Evolutionary conservation across 257 asterid genomes (phyloP), one percentile per base, ranked within the genome.

Genomic region (Leonotis leonurus): DNA sequence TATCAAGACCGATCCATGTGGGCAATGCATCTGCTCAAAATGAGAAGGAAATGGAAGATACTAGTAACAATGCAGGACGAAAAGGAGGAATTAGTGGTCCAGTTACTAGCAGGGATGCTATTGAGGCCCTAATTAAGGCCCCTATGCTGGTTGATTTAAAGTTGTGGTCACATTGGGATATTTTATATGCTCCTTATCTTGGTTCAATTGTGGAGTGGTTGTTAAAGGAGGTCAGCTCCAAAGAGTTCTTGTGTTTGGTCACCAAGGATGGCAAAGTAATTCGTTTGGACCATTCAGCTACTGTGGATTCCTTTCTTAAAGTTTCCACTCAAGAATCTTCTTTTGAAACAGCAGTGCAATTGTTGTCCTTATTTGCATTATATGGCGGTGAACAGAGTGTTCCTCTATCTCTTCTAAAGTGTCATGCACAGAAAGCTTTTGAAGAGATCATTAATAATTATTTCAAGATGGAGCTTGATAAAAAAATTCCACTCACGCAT

Each of bases 101-200:
- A 44, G 70, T 76, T 65, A 83, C 95, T 53, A 78, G 88, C 69
- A 82, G 72, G 72, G 88, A 85, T 70, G 95, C 95, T 40, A 78
- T 89, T 60, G 79, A 85, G 58, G 70, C 72, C 67, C 73, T 93
- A 68, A 81, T 75, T 72, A 80, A 74, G 68, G 95, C 97, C 68
- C 99, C 97, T 48, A 89, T 89, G 97, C 72, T 93, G 73, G 75
- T 81, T 58, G 95, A 93, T 83, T 66, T 93, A 71, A 72, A 65
- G 51, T 57, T 80, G 58, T 93, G 97, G 97, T 81, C 85, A 10
- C 99, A 93, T 64, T 93, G 99, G 99, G 99, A 85, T 73, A 66
- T 73, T 64, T 29, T 77, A 43, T 89, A 73, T 79, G 92, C 90
- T 69, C 95, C 99, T 64, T 83, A 92, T 57, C 94, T 93, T 68